These are phyloP conservation scores for Acer negundo DNA, from an alignment of 345 rosid genomes.

Conservation along the genomic window DNA sequence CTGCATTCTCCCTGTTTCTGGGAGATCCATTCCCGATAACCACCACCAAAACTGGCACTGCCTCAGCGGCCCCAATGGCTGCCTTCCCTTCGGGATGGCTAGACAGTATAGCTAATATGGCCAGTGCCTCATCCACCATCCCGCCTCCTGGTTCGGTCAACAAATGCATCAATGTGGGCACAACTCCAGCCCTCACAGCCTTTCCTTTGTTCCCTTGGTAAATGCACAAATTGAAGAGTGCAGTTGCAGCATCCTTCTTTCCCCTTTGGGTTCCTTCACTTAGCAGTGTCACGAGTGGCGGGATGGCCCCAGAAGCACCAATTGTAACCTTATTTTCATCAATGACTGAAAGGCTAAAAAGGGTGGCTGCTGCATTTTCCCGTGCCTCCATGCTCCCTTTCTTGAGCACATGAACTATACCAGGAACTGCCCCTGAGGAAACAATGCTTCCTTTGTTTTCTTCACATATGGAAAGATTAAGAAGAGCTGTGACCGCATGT, in stretches of 20 bases:
- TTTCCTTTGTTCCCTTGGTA: conserved; percentile 98
- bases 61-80: conserved; percentile 68
- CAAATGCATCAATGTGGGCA: conserved; percentile 60
- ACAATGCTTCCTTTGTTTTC: conserved; percentile 92
- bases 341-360: conserved; percentile 91
- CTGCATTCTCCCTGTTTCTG: conserved; percentile 76
- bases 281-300: conserved; percentile 79
- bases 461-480: conserved; percentile 96
- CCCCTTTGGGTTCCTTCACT: conserved; percentile 94
- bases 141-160: conserved; percentile 75
- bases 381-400: conserved; percentile 99
- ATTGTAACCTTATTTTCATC: conserved; percentile 94
- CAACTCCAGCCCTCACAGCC: conserved; percentile 90
- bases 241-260: conserved; percentile 98
- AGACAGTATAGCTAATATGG: conserved; percentile 72
- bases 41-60: conserved; percentile 71
- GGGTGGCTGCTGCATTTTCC: conserved; percentile 98
- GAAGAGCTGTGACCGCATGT: conserved; percentile 92
- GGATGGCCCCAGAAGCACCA: conserved; percentile 84
- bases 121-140: conserved; percentile 85
- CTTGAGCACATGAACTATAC: conserved; percentile 90
- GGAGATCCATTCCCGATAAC: conserved; percentile 73
- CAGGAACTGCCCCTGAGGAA: conserved; percentile 87
- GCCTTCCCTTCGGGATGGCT: conserved; percentile 79
- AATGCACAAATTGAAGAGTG: conserved; percentile 92